These are phyloP conservation scores for Picea glauca DNA, from an alignment of 75 land plant genomes.

Conservation along the genomic window DNA sequence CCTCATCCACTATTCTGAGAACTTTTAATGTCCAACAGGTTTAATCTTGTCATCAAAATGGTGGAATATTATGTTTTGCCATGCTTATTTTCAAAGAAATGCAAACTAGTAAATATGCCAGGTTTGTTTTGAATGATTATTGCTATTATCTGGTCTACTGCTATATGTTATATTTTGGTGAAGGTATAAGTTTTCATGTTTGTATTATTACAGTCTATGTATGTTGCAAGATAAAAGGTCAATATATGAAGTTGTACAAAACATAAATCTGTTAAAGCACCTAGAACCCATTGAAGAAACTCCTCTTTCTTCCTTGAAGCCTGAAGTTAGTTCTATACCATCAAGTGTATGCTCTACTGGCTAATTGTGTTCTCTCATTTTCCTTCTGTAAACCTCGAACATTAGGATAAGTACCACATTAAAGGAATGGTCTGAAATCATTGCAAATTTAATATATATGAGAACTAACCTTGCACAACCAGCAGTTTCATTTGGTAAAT, in stretches of 20 bases:
- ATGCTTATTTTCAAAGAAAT: too few species aligned
- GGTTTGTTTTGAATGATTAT: neutral
- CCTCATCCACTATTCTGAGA: too few species aligned
- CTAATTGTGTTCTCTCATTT: neutral
- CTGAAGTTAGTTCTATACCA: slow-evolving; percentile 3
- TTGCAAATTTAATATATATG: too few species aligned
- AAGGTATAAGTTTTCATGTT: neutral
- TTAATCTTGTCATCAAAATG: too few species aligned
- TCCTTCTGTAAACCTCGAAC: neutral
- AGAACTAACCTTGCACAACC: neutral
- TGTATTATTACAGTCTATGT: neutral
- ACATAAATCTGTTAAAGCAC: neutral
- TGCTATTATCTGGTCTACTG: neutral
- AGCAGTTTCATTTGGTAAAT: neutral
- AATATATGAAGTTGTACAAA: neutral
- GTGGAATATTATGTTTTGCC: too few species aligned
- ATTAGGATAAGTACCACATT: neutral
- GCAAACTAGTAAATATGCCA: too few species aligned
- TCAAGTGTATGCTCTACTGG: neutral
- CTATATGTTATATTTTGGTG: neutral
- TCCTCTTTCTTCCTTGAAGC: neutral
- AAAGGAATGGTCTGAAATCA: neutral
- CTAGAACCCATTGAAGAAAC: neutral
- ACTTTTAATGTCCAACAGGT: too few species aligned
- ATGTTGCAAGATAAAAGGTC: neutral